Evolutionary conservation across 257 asterid species (phyloP).

Genomic region (Solanum peruvianum): DNA sequence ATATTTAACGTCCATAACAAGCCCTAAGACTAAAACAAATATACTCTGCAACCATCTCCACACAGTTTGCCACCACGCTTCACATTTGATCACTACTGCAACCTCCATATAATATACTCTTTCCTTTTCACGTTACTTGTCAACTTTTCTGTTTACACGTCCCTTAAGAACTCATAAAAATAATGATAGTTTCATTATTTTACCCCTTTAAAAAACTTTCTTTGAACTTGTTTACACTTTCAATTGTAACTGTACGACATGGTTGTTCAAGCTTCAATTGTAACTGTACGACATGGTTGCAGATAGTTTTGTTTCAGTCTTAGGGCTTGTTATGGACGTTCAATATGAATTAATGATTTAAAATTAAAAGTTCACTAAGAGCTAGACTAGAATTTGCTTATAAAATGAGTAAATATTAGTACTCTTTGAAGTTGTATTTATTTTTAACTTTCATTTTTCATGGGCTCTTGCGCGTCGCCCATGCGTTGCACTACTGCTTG

Average conservation of each 20-base stretch:
- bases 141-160: background rate
- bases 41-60: background rate
- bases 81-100: background rate
- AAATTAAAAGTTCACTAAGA: too few species aligned
- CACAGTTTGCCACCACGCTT: too few species aligned
- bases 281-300: too few species aligned
- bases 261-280: background rate
- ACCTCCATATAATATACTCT: background rate
- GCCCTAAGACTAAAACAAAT: background rate
- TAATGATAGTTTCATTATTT: too few species aligned
- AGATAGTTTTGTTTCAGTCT: background rate
- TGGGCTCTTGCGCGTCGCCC: too few species aligned
- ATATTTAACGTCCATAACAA: too few species aligned
- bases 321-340: background rate
- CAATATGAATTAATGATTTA: background rate
- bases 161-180: too few species aligned
- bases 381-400: too few species aligned
- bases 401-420: background rate
- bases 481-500: too few species aligned
- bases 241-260: background rate
- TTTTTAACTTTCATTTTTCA: background rate
- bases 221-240: background rate
- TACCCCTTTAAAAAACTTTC: background rate
- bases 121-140: background rate
- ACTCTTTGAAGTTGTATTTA: background rate